Base-by-base conservation (phyloP, 371 early-diverging fungal genomes). In the Mucor sp. region DNA sequence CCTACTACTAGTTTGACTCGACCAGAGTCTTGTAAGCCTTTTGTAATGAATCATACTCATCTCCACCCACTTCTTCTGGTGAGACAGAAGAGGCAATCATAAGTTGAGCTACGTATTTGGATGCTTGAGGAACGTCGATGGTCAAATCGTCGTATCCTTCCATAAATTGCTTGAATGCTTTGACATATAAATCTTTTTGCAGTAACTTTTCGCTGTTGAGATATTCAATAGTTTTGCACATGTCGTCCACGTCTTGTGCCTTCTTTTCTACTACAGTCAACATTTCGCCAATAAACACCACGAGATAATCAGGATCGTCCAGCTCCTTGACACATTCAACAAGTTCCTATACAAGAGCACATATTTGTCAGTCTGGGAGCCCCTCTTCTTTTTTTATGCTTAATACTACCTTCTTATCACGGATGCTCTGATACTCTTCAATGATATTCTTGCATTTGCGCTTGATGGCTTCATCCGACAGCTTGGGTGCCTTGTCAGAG, bases 71-170 rank as follows among this genome's bases (percentile, higher is more conserved):
- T 33, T 66, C 60, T 37, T 65, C 57, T 27, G 71, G 71, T 35
- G 58, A 30, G 32, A 73, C 21, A 43, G 59, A 41, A 8, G 58
- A 27, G 19, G 69, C 66, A 6, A 33, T 14, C 35, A 73, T 60
- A 6, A 73, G 58, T 55, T 83, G 78, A 32, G 90, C 91, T 56
- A 91, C 84, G 83, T 84, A 85, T 61, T 83, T 85, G 72, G 83
- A 90, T 17, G 89, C 91, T 59, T 87, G 85, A 37, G 97, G 97
- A 1, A 91, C 90, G 83, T 97, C 97, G 58, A 89, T 86, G 2
- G 87, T 85, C 59, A 92, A 80, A 74, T 96, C 97, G 57, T 92
- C 91, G 60, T 94, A 81, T 50, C 75, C 69, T 69, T 89, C 91
- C 71, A 88, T 81, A 43, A 87, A 86, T 21, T 78, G 80, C 28